Base-by-base conservation (phyloP, 768 basidiomycete species). In the Sporobolomyces roseus region DNA sequence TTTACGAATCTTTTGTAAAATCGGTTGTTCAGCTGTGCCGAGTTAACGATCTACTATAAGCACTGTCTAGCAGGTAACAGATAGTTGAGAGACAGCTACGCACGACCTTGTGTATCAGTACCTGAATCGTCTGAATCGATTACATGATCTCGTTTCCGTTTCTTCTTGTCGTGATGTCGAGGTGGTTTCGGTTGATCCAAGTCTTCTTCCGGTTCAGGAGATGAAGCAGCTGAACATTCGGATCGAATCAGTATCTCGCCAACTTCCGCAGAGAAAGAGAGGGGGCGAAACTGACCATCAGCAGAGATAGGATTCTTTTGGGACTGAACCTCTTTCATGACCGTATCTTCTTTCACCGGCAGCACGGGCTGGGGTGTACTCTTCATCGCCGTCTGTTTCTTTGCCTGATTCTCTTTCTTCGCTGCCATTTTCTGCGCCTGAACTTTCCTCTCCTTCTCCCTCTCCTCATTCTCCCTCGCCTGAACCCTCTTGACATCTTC, bases 61-160 rank as follows among this genome's bases (percentile, higher is more conserved):
- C 38, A 9, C 38, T 9, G 38, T 9, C 17, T 9, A 41, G 17
- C 38, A 41, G 10, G 29, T 27, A 17, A 9, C 10, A 29, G 38
- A 25, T 9, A 41, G 4, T 29, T 6, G 32, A 27, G 46, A 8
- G 4, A 17, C 13, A 51, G 50, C 7, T n/a, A 38, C 71, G 4
- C 21, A 73, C 71, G 48, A 27, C 32, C 35, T 5, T 38, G 56
- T 23, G 56, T 53, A 29, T 70, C 74, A 0, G 74, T 59, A 4
- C 60, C 71, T 0, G 71, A 71, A 0, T 61, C 70, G 38, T 74
- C 74, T 5, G 74, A 72, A 46, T 74, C 70, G n/a, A 66, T 21
- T 7, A 74, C 35, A 1, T 54, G 50, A 1, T 66, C 70, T 5
- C 67, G 67, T 46, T 70, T 72, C n/a, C 71, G 67, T 65, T 73